phyloP scores from a whole-genome alignment of 2,329 filamentous ascomycete species.

The Exutisphaerella laricina region DNA sequence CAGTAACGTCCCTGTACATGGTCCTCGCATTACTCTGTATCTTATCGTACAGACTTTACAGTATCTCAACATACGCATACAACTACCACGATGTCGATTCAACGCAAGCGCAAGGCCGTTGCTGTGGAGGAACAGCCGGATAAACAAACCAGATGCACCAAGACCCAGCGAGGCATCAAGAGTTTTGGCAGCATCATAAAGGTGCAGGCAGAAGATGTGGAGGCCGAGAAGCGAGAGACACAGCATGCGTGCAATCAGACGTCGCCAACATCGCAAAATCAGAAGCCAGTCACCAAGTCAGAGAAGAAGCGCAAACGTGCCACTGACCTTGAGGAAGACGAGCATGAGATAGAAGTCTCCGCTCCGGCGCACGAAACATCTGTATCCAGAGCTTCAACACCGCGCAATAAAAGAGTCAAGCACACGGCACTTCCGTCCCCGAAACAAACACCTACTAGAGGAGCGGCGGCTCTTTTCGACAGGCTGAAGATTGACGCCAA shows the following conservation, averaged over 20 bases:
- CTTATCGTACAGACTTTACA: constrained; percentile 14
- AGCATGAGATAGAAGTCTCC: constrained; percentile 19
- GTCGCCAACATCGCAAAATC: constrained; percentile 7
- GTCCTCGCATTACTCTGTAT: constrained; percentile 9
- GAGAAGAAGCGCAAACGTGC: constrained; percentile 16
- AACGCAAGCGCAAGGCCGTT: constrained; percentile 28
- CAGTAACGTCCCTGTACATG: not conserved
- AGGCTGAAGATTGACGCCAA: constrained; percentile 28
- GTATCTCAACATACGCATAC: constrained; percentile 49
- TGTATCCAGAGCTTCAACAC: constrained; percentile 24
- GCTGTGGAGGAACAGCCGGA: constrained; percentile 16
- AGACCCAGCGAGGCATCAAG: constrained; percentile 20
- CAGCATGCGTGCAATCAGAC: constrained; percentile 17
- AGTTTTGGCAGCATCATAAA: constrained; percentile 23
- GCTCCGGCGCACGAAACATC: constrained; percentile 4
- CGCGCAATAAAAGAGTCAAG: constrained; percentile 32
- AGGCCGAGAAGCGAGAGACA: constrained; percentile 17
- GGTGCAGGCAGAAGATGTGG: constrained; percentile 7
- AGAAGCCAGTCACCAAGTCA: constrained; percentile 8
- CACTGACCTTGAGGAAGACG: constrained; percentile 21
- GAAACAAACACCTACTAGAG: constrained; percentile 33
- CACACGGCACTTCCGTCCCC: constrained; percentile 28
- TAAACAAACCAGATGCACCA: constrained; percentile 24
- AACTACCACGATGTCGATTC: constrained; percentile 21
- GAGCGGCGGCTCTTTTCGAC: constrained; percentile 32